Evolutionary conservation across 768 basidiomycete species (phyloP), one percentile per base, ranked within the genome.

Genomic region (Collybia nuda): DNA sequence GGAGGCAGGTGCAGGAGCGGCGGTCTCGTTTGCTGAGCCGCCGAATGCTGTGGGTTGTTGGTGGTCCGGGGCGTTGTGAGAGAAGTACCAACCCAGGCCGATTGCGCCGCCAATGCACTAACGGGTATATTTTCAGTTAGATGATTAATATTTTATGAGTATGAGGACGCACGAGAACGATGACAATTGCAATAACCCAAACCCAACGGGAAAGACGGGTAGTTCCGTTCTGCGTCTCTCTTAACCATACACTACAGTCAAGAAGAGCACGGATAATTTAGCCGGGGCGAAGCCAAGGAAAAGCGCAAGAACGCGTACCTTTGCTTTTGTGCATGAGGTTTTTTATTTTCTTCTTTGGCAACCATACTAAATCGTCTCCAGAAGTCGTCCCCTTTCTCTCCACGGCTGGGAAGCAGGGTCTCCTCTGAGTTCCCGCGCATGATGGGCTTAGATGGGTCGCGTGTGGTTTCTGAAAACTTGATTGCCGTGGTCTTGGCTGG

Each of bases 291-390:
- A 46, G 18, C 32, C 14, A 22, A 41, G 37, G 44, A 35, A 47
- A 40, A 48, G 41, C 38, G 48, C 24, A 55, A 57, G 17, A 46
- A 75, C 12, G 7, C 77, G 69, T 72, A 68, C 66, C 77, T 75
- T 58, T 81, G 66, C 53, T 71, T 82, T 61, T 74, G 60, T 8
- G 63, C 54, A 6, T 60, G 42, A 3, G 69, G 64, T 53, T 71
- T 75, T 49, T 58, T 61, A 50, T 70, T 72, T 56, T 87, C 83
- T 51, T 84, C 82, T 61, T 82, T 88, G 7, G 82, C 89, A 54
- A 92, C 83, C 74, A 91, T 90, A 53, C 86, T 88, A 68, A 92
- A 93, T 35, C 90, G 76, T 52, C 87, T 75, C 90, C 90, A 93
- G 68, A 93, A 92, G 59, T 91, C 86, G 59, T 92, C 89, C 0